Evolutionary conservation across 768 basidiomycete species (phyloP), one percentile per base, ranked within the genome.

Genomic region (Lactarius hengduanensis): DNA sequence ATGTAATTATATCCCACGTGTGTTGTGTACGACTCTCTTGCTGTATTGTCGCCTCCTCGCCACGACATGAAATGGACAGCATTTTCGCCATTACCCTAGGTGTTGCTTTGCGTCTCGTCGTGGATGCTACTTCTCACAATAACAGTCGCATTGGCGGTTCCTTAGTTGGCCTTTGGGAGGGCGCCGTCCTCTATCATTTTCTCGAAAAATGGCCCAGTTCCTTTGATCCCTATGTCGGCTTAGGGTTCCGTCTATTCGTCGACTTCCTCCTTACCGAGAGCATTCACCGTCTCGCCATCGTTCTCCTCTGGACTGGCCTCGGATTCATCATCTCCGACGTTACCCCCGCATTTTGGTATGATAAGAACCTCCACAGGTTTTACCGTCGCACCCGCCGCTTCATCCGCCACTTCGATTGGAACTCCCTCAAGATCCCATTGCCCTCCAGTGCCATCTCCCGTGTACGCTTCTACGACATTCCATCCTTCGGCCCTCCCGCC

Each of bases 131-230:
- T 60, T 80, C 79, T 64, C 76, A 80, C 66, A 76, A 83, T 65
- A 82, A 83, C 54, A 75, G 80, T 74, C 82, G 80, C 64, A 73
- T 84, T 62, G 83, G 81, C n/a, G 85, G 86, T 20, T 85, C 86
- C 16, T 81, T 92, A 64, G 79, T 92, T 61, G 91, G 90, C 9
- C 78, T 91, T 22, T 92, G 90, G 89, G 90, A 92, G 76, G 90
- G 91, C 57, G 82, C 89, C 30, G 84, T 91, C 43, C 79, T 90
- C 63, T 83, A 85, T 47, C 90, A 91, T 70, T 91, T 90, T 74
- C 75, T 89, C 69, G 82, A 82, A 67, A 88, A 88, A 73, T 82
- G 81, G 76, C 88, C 89, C 38, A 72, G 72, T 38, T 89, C 89
- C 0, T 78, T 80, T 63, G 90, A 91, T 74, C 90, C 89, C 9